Evolutionary conservation across 495 filamentous ascomycete genomes (phyloP), one percentile per base, ranked within the genome.

Genomic region (Penicillium bialowiezense): DNA sequence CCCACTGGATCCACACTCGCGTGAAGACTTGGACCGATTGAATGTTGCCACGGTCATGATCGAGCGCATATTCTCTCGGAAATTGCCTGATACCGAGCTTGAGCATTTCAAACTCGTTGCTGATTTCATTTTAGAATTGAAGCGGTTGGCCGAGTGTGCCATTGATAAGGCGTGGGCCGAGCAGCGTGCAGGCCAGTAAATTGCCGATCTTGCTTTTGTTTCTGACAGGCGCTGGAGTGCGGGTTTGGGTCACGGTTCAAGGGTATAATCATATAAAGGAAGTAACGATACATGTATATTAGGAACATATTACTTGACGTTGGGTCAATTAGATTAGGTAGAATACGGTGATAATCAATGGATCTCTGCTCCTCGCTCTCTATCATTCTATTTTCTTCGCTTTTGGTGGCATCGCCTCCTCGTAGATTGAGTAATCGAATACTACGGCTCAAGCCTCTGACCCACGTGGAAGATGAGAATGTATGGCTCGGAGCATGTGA

Each of bases 51-150:
- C 69, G 0, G 52, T 64, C 0, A 67, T 79, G 51, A 70, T 79
- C 31, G 64, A 69, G 31, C 60, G 64, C 1, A 62, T 79, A 13
- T 76, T 75, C 18, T 58, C 59, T 0, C 64, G 65, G 0, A 62
- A 69, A 24, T 39, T 70, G n/a, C 63, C 52, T 5, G 58, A 62
- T 1, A 69, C 63, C n/a, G 77, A 79, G 57, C 59, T 73, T 32
- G 50, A 67, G 24, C 71, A 77, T 14, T 54, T 78, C 24, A 71
- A 71, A 29, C 52, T 76, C 35, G 67, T 76, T 7, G 73, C 73
- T 3, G 72, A 77, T 21, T 79, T 79, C 31, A 65, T 79, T 13
- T 56, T 53, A 5, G 77, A 80, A 50, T 36, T 80, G 18, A 63
- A 69, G 29, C 53, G 70, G 17, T 58, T 80, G 19, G 74, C 71